Base-by-base conservation (phyloP, 768 basidiomycete species). In the Termitomyces bulborhizus region DNA sequence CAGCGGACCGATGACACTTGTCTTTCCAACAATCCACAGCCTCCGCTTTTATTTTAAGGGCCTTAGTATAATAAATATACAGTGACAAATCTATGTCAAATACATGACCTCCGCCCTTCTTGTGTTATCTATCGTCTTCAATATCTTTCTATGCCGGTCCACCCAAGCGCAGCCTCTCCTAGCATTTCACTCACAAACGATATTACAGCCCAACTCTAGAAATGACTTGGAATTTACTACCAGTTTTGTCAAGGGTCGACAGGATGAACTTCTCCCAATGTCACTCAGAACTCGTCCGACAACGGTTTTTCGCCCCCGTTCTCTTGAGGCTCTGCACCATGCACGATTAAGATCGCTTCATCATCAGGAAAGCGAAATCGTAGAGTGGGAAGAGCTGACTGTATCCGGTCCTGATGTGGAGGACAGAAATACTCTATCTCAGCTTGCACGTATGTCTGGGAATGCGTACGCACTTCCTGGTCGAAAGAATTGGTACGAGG, bases 401-500 rank as follows among this genome's bases (percentile, higher is more conserved):
- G 73, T 91, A 11, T 73, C 79, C 3, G 91, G 77, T 3, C 96
- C 96, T 0, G 88, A 97, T 65, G 69, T 93, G 15, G 78, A 80
- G 55, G 90, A 96, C 66, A 72, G 78, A 51, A 85, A 88, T 62
- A 97, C 94, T 0, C 71, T 98, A 6, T 76, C 78, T 2, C 86
- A 93, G 65, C 77, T 98, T 29, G 94, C 89, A 68, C 73, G 90
- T 55, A 95, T 98, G 87, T 77, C 86, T 9, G 90, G 85, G 36
- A 91, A 98, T 66, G 95, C 96, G 1, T 98, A 98, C 71, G 82
- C 86, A 11, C 67, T 83, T 31, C 87, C 89, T 15, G 82, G 84
- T 6, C 71, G 75, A 62, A 77, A 73, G 48, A 85, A 84, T 48
- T 97, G 93, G 95, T 95, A 88, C 60, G 86, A 91, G 32, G 69